Conservation (phyloP, 805 yeast genomes). For the Yarrowia sp. region DNA sequence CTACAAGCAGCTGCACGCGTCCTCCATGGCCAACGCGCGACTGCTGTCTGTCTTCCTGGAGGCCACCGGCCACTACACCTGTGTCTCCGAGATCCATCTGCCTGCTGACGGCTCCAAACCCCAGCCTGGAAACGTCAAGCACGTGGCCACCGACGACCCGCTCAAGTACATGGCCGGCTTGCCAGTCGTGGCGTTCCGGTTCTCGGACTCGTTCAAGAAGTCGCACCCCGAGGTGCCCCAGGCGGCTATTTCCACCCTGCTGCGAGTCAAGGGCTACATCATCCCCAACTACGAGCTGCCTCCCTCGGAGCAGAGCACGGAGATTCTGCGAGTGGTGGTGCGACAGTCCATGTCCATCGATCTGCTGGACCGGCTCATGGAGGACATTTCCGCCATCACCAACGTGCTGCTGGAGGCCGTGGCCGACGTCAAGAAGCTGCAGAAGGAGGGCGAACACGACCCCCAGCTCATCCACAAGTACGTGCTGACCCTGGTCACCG, state of each 20-base stretch:
- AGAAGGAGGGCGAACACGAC: slow-evolving; percentile 8
- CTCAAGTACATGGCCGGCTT: slow-evolving; percentile 71
- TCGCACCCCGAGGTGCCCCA: slow-evolving; percentile 85
- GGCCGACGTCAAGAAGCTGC: slow-evolving; percentile 43
- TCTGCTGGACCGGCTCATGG: slow-evolving; percentile 68
- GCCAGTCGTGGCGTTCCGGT: slow-evolving; percentile 88
- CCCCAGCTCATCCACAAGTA: slow-evolving; percentile 31
- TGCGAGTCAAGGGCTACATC: slow-evolving; percentile 84
- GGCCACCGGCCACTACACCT: slow-evolving; percentile 68
- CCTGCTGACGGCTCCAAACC: slow-evolving; percentile 46
- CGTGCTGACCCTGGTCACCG: slow-evolving; percentile 23
- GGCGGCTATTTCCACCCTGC: slow-evolving; percentile 69
- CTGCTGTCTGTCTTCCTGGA: slow-evolving; percentile 66
- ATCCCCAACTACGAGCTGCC: slow-evolving; percentile 90
- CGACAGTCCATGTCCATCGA: slow-evolving; percentile 70
- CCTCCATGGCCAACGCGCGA: slow-evolving; percentile 76
- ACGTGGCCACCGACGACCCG: slow-evolving; percentile 41
- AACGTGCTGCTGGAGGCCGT: slow-evolving; percentile 61
- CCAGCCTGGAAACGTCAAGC: slow-evolving; percentile 39
- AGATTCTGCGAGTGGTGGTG: slow-evolving; percentile 85
- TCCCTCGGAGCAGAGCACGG: slow-evolving; percentile 59
- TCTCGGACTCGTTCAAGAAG: slow-evolving; percentile 63
- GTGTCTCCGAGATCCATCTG: slow-evolving; percentile 80
- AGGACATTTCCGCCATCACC: slow-evolving; percentile 61
- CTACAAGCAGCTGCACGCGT: slow-evolving; percentile 65